Percentiles rank a stretch among this genome's conserved stretches.
Conservation (phyloP, 176 grass and related monocot species). For the Musa beccarii region DNA sequence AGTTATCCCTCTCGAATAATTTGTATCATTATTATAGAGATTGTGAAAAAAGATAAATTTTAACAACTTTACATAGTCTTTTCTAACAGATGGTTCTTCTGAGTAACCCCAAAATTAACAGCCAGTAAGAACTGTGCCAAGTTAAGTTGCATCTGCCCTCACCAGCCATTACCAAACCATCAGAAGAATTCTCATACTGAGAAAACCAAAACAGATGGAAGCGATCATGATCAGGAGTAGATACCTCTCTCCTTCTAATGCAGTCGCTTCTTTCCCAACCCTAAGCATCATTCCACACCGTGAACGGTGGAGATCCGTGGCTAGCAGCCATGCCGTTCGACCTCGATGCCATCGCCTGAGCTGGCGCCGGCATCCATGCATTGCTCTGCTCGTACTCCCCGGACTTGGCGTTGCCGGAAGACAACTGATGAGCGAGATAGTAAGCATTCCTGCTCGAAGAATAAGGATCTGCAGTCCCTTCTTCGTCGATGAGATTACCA, state of each 20-base stretch:
- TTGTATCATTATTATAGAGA: no score
- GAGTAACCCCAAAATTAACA: constrained; percentile 17
- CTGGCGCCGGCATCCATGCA: constrained; percentile 18
- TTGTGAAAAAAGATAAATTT: no score
- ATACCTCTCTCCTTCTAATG: no score
- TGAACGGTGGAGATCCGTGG: constrained; percentile 37
- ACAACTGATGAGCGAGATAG: constrained; percentile 2
- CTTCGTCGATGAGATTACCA: constrained; percentile 14
- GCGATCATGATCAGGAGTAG: no score
- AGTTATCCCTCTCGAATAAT: no score
- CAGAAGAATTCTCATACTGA: constrained; percentile 29
- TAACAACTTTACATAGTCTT: neutral
- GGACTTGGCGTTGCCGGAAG: neutral
- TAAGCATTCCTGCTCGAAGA: constrained; percentile 4
- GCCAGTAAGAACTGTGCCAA: neutral
- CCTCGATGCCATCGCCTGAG: neutral
- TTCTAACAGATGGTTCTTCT: neutral
- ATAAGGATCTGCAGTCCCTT: constrained; percentile 29
- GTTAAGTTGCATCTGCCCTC: constrained; percentile 2
- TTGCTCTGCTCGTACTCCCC: neutral
- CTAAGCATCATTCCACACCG: constrained; percentile 47
- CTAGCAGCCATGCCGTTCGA: constrained; percentile 5
- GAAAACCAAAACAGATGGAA: no score
- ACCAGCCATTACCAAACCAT: constrained; percentile 27
- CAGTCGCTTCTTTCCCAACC: no score